Evolutionary conservation across 2,329 filamentous ascomycete genomes (phyloP), one percentile per base, ranked within the genome.

Genomic region (Emmonsiellopsis sp.): DNA sequence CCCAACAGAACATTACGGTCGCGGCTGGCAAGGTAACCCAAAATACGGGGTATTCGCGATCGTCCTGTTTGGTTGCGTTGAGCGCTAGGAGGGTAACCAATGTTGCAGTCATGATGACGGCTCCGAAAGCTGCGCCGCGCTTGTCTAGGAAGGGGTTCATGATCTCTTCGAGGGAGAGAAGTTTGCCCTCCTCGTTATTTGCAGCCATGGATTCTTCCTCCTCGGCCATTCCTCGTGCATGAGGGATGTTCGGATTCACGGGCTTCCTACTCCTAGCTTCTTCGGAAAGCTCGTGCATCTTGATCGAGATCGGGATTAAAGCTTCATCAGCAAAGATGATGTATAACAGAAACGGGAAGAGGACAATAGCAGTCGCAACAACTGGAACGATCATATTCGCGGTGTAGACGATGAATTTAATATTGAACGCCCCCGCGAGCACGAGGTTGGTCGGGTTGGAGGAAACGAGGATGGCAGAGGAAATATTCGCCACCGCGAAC

Each of bases 381-480:
- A 86, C 83, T 0, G 86, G 86, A 0, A 88, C 83, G 14, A 88
- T 84, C 77, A 88, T 86, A 62, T 88, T 87, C n/a, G 83, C 85
- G 0, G 85, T 88, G 62, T 88, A 88, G 42, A 80, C 74, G 62
- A 88, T 80, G 65, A 88, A 88, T 49, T 78, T 84, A 70, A 88
- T 84, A 3, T 79, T 62, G 62, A 88, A 88, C 2, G 86, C 86
- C 3, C 85, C 85, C 0, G 85, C 84, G 0, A 88, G 76, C 0
- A 88, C 85, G 6, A 88, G 76, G 53, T 89, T 89, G 2, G 86
- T 88, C 0, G 86, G 86, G 55, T 89, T 89, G 0, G 85, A 88
- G 0, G 86, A 88, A 8, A 90, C 86, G 10, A 90, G 73, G 27
- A 88, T 86, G 0, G 86, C 85, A 0, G 86, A 88, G 2, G 82